These are phyloP conservation scores for Phascolomyces articulosus DNA, from an alignment of 371 early-diverging fungal genomes.

Conservation along the genomic window DNA sequence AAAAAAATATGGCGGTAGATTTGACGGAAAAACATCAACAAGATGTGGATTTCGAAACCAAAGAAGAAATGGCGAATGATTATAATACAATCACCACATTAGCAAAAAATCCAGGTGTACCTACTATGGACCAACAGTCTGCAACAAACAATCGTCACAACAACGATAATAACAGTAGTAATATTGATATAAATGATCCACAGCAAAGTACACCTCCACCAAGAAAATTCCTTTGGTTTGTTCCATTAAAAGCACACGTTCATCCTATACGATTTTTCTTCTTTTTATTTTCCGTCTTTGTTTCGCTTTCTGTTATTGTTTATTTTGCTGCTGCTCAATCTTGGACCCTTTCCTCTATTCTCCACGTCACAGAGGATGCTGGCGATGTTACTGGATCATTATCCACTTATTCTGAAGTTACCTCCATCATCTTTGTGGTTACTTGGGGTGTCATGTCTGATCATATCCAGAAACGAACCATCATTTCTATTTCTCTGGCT, in stretches of 20 bases:
- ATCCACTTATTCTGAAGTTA: slow-evolving; percentile 67
- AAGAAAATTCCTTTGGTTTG: slow-evolving; percentile 34
- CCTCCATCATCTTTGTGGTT: slow-evolving; percentile 35
- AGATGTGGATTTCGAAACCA: background rate
- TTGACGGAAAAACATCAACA: background rate
- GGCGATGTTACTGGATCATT: slow-evolving; percentile 50
- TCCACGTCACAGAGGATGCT: slow-evolving; percentile 9
- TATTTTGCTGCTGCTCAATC: slow-evolving; percentile 36
- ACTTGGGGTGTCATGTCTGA: slow-evolving; percentile 34
- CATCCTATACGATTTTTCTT: slow-evolving; percentile 38
- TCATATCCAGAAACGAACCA: slow-evolving; percentile 18
- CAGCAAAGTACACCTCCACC: background rate
- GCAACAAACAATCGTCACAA: background rate
- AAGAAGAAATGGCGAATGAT: background rate
- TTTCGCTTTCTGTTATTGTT: slow-evolving; percentile 32
- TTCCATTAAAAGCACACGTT: slow-evolving; percentile 33
- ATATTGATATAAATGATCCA: background rate
- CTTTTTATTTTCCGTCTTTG: slow-evolving; percentile 35
- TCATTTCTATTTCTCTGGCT: slow-evolving; percentile 25
- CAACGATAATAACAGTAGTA: background rate
- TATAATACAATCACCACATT: background rate
- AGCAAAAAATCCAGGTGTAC: background rate
- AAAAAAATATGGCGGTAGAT: background rate
- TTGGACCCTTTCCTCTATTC: slow-evolving; percentile 26
- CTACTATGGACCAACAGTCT: background rate